These are phyloP conservation scores for Amoeboaphelidium protococcarum DNA, from an alignment of 371 early-diverging fungal genomes.

Conservation along the genomic window DNA sequence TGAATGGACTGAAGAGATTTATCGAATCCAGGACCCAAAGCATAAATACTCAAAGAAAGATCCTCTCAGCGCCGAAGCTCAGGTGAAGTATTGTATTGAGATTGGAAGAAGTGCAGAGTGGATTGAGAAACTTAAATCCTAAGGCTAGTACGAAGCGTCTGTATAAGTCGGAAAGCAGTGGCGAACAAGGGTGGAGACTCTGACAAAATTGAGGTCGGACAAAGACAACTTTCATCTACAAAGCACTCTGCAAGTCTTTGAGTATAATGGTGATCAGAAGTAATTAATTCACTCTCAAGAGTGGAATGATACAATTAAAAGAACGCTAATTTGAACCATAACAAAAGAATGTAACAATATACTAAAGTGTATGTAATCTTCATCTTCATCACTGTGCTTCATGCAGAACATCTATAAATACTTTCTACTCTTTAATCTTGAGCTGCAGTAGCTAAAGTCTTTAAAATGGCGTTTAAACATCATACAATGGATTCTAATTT, in stretches of 20 bases:
- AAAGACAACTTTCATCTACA: background rate
- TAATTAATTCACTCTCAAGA: no score
- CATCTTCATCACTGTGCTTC: no score
- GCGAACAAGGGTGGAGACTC: background rate
- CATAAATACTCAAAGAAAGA: background rate
- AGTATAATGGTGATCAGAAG: no score
- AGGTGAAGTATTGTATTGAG: background rate
- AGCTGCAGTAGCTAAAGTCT: no score
- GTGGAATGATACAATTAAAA: no score
- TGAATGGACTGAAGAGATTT: background rate
- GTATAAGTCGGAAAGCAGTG: background rate
- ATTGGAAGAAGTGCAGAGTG: background rate
- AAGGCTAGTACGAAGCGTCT: background rate
- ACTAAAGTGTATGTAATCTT: no score
- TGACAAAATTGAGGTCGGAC: background rate
- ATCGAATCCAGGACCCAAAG: background rate
- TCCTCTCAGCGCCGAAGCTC: background rate
- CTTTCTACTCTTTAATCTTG: no score
- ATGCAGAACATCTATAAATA: no score
- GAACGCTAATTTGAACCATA: no score
- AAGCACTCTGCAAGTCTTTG: background rate
- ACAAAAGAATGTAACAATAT: no score
- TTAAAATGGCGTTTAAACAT: no score
- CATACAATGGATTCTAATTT: no score
- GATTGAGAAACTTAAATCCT: background rate